These are phyloP conservation scores for Pterulicium gracile DNA, from an alignment of 1,284 basidiomycete species.

Conservation along the genomic window DNA sequence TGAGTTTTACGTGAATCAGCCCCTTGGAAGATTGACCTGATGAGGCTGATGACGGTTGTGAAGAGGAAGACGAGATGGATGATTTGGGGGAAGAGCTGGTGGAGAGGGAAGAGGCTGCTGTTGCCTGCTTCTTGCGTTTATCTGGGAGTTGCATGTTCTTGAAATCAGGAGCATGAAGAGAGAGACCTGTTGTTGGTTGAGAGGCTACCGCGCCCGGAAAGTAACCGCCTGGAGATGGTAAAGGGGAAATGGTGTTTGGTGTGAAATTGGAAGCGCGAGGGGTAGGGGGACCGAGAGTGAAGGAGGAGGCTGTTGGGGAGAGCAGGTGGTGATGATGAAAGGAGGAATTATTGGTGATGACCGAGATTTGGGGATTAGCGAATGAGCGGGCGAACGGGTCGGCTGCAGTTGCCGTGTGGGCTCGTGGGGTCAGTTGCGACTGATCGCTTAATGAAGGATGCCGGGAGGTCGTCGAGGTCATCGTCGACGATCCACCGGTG, in stretches of 20 bases:
- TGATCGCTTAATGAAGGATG: no score
- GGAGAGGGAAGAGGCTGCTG: background rate
- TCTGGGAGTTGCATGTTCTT: conserved; percentile 24
- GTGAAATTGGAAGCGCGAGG: conserved; percentile 28
- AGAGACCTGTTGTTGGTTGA: conserved; percentile 32
- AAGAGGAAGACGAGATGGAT: conserved; percentile 19
- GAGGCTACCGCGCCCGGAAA: background rate
- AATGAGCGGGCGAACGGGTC: conserved; percentile 43
- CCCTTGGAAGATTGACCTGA: conserved; percentile 35
- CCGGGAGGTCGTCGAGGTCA: conserved; percentile 68
- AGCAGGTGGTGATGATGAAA: conserved; percentile 15
- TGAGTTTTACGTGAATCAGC: conserved; percentile 92
- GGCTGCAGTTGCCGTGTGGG: conserved; percentile 50
- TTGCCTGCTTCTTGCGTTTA: background rate
- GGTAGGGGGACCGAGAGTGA: conserved; percentile 13
- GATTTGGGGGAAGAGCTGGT: conserved; percentile 34
- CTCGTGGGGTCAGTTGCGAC: conserved; percentile 29
- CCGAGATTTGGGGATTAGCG: conserved; percentile 21
- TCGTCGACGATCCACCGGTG: conserved; percentile 17
- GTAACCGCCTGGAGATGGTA: background rate
- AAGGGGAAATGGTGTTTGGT: conserved; percentile 18
- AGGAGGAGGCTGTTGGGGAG: no score
- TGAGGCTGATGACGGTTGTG: conserved; percentile 32
- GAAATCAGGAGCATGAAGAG: conserved; percentile 68
- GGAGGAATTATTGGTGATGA: conserved; percentile 11